These are phyloP conservation scores for Saccharomyces pastorianus DNA, from an alignment of 1,139 yeast species.

Conservation along the genomic window DNA sequence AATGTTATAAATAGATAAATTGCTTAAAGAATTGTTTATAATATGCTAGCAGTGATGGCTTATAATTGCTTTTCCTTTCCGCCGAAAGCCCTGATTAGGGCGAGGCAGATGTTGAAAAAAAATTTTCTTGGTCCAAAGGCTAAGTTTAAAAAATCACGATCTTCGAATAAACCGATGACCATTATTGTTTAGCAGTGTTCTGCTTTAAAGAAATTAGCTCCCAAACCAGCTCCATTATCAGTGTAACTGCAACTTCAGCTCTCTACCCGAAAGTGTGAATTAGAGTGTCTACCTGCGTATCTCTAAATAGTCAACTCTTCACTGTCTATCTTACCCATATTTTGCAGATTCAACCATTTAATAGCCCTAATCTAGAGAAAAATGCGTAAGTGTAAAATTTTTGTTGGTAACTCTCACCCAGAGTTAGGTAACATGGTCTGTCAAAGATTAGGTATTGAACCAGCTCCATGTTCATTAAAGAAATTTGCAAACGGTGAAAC, in stretches of 20 bases:
- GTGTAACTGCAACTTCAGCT: not conserved
- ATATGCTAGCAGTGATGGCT: not conserved
- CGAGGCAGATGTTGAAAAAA: not conserved
- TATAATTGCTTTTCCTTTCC: not conserved
- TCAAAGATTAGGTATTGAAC: conserved; percentile 81
- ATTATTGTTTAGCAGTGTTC: not conserved
- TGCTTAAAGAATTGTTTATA: not conserved
- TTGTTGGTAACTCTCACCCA: conserved; percentile 94
- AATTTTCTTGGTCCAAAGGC: not conserved
- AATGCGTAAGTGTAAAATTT: conserved; percentile 95
- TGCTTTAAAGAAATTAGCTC: not conserved
- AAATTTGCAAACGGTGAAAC: conserved; percentile 97
- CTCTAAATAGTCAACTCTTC: not conserved
- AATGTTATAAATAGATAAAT: not conserved
- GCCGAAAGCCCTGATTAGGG: not conserved
- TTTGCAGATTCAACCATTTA: not conserved
- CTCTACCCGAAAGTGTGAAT: not conserved
- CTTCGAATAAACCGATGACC: not conserved
- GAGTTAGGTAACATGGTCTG: conserved; percentile 87
- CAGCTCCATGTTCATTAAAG: conserved; percentile 88
- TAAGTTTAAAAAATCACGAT: not conserved
- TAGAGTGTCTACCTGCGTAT: not conserved
- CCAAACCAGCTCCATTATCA: not conserved
- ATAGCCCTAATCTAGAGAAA: conserved; percentile 5
- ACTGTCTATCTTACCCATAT: not conserved